Evolutionary conservation across 2,329 filamentous ascomycete species (phyloP).

Genomic region (Boeremia lycopersici): DNA sequence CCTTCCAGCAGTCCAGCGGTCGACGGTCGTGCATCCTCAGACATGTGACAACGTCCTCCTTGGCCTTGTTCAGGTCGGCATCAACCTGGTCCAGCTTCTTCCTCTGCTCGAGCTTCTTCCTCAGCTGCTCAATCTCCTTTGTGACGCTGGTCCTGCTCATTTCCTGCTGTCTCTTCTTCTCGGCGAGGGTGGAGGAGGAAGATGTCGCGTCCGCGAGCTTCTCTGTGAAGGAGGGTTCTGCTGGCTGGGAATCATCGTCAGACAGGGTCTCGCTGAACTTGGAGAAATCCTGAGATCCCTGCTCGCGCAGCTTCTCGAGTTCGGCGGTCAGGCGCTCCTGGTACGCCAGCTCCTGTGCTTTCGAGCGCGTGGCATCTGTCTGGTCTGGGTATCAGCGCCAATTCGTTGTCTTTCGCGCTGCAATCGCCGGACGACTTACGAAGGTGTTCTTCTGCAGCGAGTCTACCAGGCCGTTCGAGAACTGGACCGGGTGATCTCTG

Average conservation of each 20-base stretch:
- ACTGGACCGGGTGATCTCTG: constrained; percentile 67
- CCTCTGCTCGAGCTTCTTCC: constrained; percentile 56
- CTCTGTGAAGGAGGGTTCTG: constrained; percentile 43
- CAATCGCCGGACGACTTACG: constrained; percentile 59
- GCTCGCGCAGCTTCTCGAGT: constrained; percentile 76
- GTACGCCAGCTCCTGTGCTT: constrained; percentile 83
- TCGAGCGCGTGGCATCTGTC: constrained; percentile 87
- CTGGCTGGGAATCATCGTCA: constrained; percentile 47
- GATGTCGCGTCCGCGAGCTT: constrained; percentile 46
- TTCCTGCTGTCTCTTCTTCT: constrained; percentile 53
- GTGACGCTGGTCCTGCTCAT: constrained; percentile 60
- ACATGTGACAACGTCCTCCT: constrained; percentile 78
- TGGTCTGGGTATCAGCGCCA: constrained; percentile 48
- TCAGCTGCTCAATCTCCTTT: constrained; percentile 63
- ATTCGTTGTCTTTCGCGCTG: neutral
- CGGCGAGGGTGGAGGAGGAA: constrained; percentile 43
- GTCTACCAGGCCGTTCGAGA: constrained; percentile 83
- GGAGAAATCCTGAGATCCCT: constrained; percentile 72
- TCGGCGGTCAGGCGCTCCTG: constrained; percentile 86
- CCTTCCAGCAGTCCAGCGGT: constrained; percentile 91
- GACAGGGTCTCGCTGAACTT: constrained; percentile 70
- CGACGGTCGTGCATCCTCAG: constrained; percentile 82
- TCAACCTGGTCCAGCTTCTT: constrained; percentile 69
- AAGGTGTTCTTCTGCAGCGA: constrained; percentile 83
- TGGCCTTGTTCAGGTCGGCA: constrained; percentile 73